Conservation (phyloP, 2,329 filamentous ascomycete genomes). For the Cordyceps militaris region DNA sequence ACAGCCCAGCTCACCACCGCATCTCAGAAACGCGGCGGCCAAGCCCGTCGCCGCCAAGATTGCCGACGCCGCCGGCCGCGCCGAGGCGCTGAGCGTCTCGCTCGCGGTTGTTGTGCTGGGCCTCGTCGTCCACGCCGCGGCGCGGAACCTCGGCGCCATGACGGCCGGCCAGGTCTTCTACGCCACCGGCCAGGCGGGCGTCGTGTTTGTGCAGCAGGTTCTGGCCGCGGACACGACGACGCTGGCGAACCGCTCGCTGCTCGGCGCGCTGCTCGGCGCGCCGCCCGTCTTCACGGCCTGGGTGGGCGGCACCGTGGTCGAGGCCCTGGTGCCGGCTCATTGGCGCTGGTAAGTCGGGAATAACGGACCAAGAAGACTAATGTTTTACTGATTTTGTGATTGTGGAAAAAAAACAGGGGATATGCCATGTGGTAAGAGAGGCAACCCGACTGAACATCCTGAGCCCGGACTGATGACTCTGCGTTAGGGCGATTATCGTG, state of each 20-base stretch:
- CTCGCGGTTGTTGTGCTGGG: slow-evolving; percentile 49
- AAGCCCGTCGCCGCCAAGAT: slow-evolving; percentile 45
- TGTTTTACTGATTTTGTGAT: neutral
- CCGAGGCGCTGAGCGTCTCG: slow-evolving; percentile 49
- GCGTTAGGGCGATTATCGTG: slow-evolving; percentile 44
- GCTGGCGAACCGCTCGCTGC: slow-evolving; percentile 51
- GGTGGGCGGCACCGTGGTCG: slow-evolving; percentile 37
- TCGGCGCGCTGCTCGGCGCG: slow-evolving; percentile 50
- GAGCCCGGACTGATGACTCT: too few relatives aligned
- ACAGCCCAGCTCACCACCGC: neutral
- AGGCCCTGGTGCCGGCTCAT: slow-evolving; percentile 37
- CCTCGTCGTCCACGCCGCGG: slow-evolving; percentile 50
- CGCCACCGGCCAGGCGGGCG: slow-evolving; percentile 49
- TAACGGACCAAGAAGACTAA: too few relatives aligned
- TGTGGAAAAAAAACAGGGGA: slow-evolving; percentile 28
- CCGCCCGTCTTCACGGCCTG: slow-evolving; percentile 57
- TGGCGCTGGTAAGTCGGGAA: slow-evolving; percentile 47
- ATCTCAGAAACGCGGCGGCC: neutral
- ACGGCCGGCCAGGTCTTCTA: slow-evolving; percentile 54
- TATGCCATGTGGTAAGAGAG: slow-evolving; percentile 47
- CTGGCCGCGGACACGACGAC: slow-evolving; percentile 58
- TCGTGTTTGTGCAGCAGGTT: slow-evolving; percentile 56
- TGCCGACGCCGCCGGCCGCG: slow-evolving; percentile 54
- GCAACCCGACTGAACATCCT: neutral
- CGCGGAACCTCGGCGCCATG: slow-evolving; percentile 46